phyloP scores from a whole-genome alignment of 805 yeast genomes.

The Sugiyamaella floridensis region DNA sequence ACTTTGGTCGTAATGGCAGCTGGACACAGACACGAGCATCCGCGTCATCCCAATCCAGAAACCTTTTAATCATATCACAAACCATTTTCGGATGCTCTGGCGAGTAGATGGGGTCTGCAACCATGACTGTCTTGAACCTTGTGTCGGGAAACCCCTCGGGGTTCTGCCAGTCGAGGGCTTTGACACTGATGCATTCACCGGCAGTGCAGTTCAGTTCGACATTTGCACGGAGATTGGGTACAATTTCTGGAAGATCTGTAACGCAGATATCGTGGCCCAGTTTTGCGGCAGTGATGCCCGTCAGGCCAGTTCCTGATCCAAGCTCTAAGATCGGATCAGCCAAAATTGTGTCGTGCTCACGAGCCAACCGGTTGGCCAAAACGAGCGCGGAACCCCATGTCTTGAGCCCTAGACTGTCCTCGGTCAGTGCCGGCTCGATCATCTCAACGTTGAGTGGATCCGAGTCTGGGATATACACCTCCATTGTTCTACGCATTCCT shows the following conservation, averaged over 20 bases:
- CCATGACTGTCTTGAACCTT: conserved; percentile 51
- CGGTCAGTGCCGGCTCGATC: conserved; percentile 78
- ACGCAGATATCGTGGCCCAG: conserved; percentile 46
- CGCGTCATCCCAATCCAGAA: conserved; percentile 31
- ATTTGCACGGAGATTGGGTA: conserved; percentile 59
- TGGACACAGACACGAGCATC: conserved; percentile 55
- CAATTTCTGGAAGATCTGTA: conserved; percentile 77
- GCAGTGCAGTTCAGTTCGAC: conserved; percentile 40
- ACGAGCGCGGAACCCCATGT: conserved; percentile 94
- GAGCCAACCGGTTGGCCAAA: conserved; percentile 46
- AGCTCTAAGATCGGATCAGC: conserved; percentile 45
- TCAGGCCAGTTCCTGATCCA: conserved; percentile 95
- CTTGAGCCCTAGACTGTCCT: conserved; percentile 81
- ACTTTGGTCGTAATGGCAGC: conserved; percentile 65
- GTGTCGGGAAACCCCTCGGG: conserved; percentile 35
- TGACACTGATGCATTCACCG: conserved; percentile 30
- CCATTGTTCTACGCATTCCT: conserved; percentile 53
- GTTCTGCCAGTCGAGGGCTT: conserved; percentile 71
- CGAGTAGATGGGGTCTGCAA: conserved; percentile 89
- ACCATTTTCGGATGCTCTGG: conserved; percentile 73
- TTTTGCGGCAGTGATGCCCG: conserved; percentile 62
- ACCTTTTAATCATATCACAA: conserved; percentile 47
- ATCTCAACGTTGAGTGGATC: conserved; percentile 27
- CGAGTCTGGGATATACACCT: conserved; percentile 26
- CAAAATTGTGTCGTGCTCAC: conserved; percentile 4